These are phyloP conservation scores for Rhodotorula sphaerocarpa DNA, from an alignment of 768 basidiomycete genomes.

Conservation along the genomic window DNA sequence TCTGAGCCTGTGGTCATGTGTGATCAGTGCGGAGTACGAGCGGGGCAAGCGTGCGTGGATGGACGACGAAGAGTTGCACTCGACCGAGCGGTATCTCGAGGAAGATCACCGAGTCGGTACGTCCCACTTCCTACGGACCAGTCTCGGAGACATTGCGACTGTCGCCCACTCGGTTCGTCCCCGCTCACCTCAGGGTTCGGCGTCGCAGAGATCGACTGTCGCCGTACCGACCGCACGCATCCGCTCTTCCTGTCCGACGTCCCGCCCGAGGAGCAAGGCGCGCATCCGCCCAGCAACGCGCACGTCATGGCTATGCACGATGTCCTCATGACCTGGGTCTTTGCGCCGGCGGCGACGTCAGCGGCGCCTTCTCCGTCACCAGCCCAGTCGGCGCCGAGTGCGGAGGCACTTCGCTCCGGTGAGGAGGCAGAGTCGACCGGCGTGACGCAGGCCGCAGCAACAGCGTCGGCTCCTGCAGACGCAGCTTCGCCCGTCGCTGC, in stretches of 20 bases:
- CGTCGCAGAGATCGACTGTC: conserved; percentile 80
- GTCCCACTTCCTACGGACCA: background rate
- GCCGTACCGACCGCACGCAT: conserved; percentile 89
- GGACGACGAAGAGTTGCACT: conserved; percentile 70
- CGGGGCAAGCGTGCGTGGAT: conserved; percentile 72
- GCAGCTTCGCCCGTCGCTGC: conserved; percentile 44
- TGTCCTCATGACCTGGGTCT: conserved; percentile 74
- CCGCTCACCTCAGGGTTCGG: conserved; percentile 6
- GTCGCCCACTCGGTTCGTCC: background rate
- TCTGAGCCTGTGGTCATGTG: background rate
- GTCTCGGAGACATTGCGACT: background rate
- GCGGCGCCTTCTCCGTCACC: no score
- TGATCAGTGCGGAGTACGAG: conserved; percentile 58
- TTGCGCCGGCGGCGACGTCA: no score
- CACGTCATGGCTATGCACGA: conserved; percentile 81
- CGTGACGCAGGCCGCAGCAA: no score
- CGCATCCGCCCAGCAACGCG: conserved; percentile 79
- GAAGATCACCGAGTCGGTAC: conserved; percentile 48
- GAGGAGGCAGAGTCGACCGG: no score
- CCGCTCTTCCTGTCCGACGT: conserved; percentile 61
- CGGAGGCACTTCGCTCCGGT: no score
- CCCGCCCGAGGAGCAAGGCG: conserved; percentile 51
- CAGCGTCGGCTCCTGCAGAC: background rate
- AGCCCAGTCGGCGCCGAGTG: no score
- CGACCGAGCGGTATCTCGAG: conserved; percentile 70